Conservation (phyloP, 2,329 filamentous ascomycete genomes). For the Penicillium sp. region DNA sequence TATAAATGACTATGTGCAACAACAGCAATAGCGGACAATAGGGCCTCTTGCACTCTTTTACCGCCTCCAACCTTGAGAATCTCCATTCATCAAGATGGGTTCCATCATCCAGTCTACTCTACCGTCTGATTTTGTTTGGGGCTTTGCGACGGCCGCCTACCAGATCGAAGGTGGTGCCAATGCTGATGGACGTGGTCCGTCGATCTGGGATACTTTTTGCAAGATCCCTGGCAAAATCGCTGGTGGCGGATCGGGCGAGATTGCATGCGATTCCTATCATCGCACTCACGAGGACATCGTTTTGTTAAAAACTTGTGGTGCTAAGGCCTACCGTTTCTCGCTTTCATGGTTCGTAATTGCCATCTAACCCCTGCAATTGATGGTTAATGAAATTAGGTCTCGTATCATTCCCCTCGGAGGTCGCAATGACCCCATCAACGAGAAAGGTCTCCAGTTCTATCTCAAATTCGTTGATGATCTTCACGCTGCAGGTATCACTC, state of each 20-base stretch:
- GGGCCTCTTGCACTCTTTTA: neutral
- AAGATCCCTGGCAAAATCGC: constrained; percentile 80
- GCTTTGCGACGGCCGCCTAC: constrained; percentile 81
- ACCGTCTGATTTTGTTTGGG: constrained; percentile 75
- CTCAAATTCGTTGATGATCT: constrained; percentile 78
- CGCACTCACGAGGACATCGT: constrained; percentile 76
- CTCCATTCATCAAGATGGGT: constrained; percentile 26
- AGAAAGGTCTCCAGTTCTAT: constrained; percentile 77
- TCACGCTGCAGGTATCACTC: constrained; percentile 73
- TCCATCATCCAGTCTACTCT: constrained; percentile 46
- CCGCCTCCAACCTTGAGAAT: no score
- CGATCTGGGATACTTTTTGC: constrained; percentile 92
- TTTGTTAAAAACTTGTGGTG: constrained; percentile 73
- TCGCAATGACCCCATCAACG: constrained; percentile 79
- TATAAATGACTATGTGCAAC: neutral
- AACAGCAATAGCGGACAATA: neutral
- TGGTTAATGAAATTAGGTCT: constrained; percentile 45
- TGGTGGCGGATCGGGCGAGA: constrained; percentile 72
- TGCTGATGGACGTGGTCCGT: constrained; percentile 77
- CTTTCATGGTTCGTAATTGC: constrained; percentile 64
- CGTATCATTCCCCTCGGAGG: constrained; percentile 86
- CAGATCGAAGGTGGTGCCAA: constrained; percentile 80
- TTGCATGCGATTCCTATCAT: constrained; percentile 87
- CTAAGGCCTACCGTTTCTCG: constrained; percentile 81
- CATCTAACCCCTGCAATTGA: neutral